phyloP scores from a whole-genome alignment of 2,329 filamentous ascomycete genomes.

The Sporothrix brasiliensis region DNA sequence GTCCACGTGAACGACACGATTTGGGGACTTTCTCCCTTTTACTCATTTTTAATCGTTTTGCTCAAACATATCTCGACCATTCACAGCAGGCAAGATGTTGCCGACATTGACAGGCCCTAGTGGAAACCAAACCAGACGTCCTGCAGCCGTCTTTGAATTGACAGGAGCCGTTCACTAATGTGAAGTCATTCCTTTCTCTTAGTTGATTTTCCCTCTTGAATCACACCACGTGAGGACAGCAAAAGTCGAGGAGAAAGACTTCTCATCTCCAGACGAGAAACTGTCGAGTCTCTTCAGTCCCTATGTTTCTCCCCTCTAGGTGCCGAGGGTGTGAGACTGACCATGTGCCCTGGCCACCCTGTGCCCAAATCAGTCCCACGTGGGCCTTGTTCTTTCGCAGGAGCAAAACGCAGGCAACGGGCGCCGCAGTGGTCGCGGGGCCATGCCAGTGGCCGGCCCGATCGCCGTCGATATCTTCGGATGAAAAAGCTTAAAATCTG shows the following conservation, averaged over 20 bases:
- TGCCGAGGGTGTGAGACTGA: constrained; percentile 12
- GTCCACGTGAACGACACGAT: constrained; percentile 23
- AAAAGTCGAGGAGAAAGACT: no score
- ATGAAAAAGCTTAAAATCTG: neutral
- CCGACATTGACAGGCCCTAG: neutral
- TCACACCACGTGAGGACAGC: no score
- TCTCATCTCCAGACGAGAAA: no score
- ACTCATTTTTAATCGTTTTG: neutral
- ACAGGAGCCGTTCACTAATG: no score
- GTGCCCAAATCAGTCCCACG: neutral
- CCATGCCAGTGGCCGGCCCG: neutral
- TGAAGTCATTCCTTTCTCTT: no score
- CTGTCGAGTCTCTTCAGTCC: neutral
- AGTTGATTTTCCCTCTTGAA: no score
- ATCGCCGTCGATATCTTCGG: neutral
- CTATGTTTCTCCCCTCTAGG: neutral
- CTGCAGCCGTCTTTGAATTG: neutral
- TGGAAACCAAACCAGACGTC: neutral
- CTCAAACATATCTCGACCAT: neutral
- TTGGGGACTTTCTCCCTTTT: neutral
- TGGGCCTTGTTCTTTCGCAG: neutral
- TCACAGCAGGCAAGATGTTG: constrained; percentile 16
- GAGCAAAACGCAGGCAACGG: neutral
- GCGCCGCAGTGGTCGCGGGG: neutral
- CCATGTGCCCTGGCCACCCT: constrained; percentile 5